These are phyloP conservation scores for Lenzites betulinus DNA, from an alignment of 768 basidiomycete genomes.

Conservation along the genomic window DNA sequence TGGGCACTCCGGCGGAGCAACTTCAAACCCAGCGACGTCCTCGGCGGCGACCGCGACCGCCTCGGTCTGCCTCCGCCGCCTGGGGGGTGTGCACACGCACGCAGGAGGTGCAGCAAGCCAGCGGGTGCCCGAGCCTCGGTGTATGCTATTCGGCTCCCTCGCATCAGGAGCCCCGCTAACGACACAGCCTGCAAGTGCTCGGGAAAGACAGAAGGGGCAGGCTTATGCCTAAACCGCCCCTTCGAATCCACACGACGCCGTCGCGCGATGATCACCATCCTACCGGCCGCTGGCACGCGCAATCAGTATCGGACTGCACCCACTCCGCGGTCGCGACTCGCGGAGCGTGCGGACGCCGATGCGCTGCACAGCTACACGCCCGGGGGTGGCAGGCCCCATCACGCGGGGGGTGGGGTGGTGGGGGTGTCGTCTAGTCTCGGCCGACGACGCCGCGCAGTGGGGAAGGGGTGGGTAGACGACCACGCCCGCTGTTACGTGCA, in stretches of 20 bases:
- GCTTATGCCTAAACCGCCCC: conserved; percentile 2
- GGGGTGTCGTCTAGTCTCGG: not conserved
- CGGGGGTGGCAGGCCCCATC: not conserved
- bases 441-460: not conserved
- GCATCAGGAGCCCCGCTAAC: conserved; percentile 4
- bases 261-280: conserved; percentile 13
- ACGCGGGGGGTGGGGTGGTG: not conserved
- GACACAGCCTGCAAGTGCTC: conserved; percentile 9
- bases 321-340: not conserved
- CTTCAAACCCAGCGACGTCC: conserved; percentile 19
- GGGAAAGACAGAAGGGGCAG: conserved; percentile 5
- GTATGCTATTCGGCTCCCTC: conserved; percentile 11
- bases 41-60: not conserved
- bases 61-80: no score
- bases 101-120: no score
- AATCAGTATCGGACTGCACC: not conserved
- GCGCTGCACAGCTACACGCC: no score
- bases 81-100: not conserved
- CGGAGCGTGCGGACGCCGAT: not conserved
- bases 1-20: not conserved
- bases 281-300: not conserved
- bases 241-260: conserved; percentile 1
- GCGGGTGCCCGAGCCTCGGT: conserved; percentile 4
- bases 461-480: not conserved
- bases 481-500: conserved; percentile 7